Evolutionary conservation across 2,329 filamentous ascomycete genomes (phyloP), one percentile per base, ranked within the genome.

Genomic region (Ophiostoma tasmaniense): DNA sequence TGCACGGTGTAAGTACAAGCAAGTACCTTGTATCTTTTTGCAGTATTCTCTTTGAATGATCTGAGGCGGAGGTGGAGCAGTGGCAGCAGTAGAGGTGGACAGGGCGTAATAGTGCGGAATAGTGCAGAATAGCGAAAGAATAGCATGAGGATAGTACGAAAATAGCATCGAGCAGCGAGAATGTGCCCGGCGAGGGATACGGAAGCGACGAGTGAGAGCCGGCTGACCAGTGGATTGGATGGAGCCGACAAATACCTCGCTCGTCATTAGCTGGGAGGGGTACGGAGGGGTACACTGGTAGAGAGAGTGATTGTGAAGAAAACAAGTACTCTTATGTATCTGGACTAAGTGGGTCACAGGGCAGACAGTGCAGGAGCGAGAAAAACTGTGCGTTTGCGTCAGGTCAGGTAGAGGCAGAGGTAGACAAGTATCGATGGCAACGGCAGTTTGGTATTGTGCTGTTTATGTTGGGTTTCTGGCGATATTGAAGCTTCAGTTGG

Each of bases 251-350:
- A 72, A 71, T 72, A 68, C 62, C 69, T 73, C 68, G 69, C 69
- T 72, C 71, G 66, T 64, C 68, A 71, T 72, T 73, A 70, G 71
- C 68, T 70, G 66, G 55, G 25, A 65, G 22, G 64, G 28, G 52
- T 70, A 70, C 69, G 8, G 11, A 2, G 8, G 14, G 42, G 55
- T 70, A 70, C 69, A 30, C 20, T 13, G 13, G 37, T 13, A 25
- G 0, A 14, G 5, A n/a, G n/a, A 0, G 7, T 13, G 11, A 3
- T 17, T 30, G 22, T 33, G 13, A 1, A 2, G 4, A 5, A 33
- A 33, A 25, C 10, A 28, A 0, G 28, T 64, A 30, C 14, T 3
- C 6, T 0, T 13, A 33, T 25, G 55, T 61, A 33, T 25, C 6
- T 3, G 1, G 0, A 5, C 55, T 20, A 61, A 61, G 55, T 61